Base-by-base conservation (phyloP, 2,329 filamentous ascomycete genomes). In the Gaeumannomyces sp. region DNA sequence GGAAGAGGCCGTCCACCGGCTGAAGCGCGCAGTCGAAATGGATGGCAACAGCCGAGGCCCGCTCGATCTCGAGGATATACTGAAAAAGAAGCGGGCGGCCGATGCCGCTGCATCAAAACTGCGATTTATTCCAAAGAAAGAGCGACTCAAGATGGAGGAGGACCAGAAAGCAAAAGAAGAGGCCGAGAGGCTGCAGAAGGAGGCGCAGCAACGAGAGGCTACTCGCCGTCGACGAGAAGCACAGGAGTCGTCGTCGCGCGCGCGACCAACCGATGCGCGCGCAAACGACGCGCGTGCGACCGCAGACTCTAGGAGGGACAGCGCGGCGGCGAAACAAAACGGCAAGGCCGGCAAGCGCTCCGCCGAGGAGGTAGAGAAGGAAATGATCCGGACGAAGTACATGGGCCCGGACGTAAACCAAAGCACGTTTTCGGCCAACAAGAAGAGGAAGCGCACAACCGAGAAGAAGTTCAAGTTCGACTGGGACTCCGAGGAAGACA, bases 401-500 rank as follows among this genome's bases (percentile, higher is more conserved):
- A 70, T 84, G 92, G 95, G 95, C 3, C 90, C 92, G 1, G 92
- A 97, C 68, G 87, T 91, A 63, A 96, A 95, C 69, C 86, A 89
- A 68, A 84, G 82, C 65, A 96, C 85, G 53, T 97, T 98, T 73
- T 96, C 93, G 0, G 93, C 93, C 1, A 92, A 95, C 80, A 99
- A 98, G 84, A 98, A 98, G 81, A 86, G 94, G 65, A 90, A 91
- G 79, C 85, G 94, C 67, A 96, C 93, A 1, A 95, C 92, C 1
- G 94, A 97, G 73, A 92, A 93, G 77, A 98, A 99, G 75, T 99
- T 99, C 81, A 99, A 97, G 72, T 99, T 99, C 72, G 95, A 96
- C 71, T 99, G 95, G 95, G 96, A 97, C 70, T 85, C 87, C 1
- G 91, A 96, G 67, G 95, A 99, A 73, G 95, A 99, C 76, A 99